Percentiles rank a stretch among this genome's conserved stretches.
phyloP scores from a whole-genome alignment of 768 basidiomycete genomes.

The Boletales sp. region DNA sequence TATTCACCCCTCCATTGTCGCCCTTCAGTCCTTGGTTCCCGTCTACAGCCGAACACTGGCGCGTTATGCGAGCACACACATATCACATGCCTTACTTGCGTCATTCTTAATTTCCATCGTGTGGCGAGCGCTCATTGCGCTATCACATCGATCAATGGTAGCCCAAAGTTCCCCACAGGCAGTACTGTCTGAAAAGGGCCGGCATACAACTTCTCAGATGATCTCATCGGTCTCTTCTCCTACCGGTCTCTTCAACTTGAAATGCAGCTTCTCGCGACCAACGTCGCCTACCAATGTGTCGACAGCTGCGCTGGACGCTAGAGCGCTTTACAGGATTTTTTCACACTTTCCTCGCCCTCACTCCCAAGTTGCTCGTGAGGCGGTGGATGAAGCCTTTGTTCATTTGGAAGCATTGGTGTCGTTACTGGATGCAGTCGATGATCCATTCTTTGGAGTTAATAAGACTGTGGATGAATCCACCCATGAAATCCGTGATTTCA shows the following conservation, averaged over 20 bases:
- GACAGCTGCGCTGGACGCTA: slow-evolving; percentile 54
- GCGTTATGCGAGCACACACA: slow-evolving; percentile 50
- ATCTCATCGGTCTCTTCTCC: slow-evolving; percentile 58
- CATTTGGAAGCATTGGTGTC: slow-evolving; percentile 55
- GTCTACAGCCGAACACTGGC: slow-evolving; percentile 55
- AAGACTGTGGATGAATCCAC: slow-evolving; percentile 25
- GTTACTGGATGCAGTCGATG: slow-evolving; percentile 50
- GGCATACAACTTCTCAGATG: slow-evolving; percentile 34
- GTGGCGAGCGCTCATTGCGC: slow-evolving; percentile 71
- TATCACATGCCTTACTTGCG: slow-evolving; percentile 60
- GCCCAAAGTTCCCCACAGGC: slow-evolving; percentile 38
- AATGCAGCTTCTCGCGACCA: slow-evolving; percentile 63
- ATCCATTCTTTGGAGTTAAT: slow-evolving; percentile 24
- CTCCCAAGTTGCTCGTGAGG: slow-evolving; percentile 66
- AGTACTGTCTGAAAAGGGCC: slow-evolving; percentile 38
- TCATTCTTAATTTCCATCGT: slow-evolving; percentile 69
- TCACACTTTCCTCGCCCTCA: slow-evolving; percentile 60
- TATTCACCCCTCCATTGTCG: slow-evolving; percentile 56
- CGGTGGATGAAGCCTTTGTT: slow-evolving; percentile 74
- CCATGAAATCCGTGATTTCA: slow-evolving; percentile 49
- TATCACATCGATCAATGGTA: slow-evolving; percentile 57
- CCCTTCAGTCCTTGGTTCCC: slow-evolving; percentile 58
- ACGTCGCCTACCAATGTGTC: slow-evolving; percentile 49
- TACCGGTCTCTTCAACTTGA: slow-evolving; percentile 58
- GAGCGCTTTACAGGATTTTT: slow-evolving; percentile 60